Conservation (phyloP, 495 filamentous ascomycete species). For the Penicillium roqueforti region DNA sequence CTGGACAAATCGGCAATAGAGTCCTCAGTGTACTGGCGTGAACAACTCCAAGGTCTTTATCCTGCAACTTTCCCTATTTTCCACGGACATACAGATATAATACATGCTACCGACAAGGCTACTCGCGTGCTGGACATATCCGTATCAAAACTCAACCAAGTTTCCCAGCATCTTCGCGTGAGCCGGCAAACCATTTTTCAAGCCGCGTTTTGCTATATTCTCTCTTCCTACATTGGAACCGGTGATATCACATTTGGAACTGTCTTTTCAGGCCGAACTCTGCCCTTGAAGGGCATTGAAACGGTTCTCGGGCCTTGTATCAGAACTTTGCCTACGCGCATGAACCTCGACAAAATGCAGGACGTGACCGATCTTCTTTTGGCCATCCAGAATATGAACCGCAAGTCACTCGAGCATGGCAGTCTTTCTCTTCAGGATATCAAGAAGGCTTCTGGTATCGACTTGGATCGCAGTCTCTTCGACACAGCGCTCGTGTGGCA, state of each 20-base stretch:
- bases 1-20: constrained; percentile 35
- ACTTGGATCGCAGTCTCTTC: constrained; percentile 51
- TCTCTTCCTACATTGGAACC: constrained; percentile 54
- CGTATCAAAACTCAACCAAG: constrained; percentile 25
- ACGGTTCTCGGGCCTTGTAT: constrained; percentile 70
- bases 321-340: constrained; percentile 61
- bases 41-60: constrained; percentile 43
- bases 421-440: constrained; percentile 62
- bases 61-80: constrained; percentile 31
- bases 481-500: constrained; percentile 77
- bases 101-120: constrained; percentile 21
- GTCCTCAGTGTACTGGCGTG: constrained; percentile 63
- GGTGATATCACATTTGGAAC: constrained; percentile 66
- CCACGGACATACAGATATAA: constrained; percentile 12
- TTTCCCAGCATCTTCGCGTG: constrained; percentile 27
- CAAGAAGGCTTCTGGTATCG: constrained; percentile 50
- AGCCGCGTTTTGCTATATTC: constrained; percentile 59
- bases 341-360: constrained; percentile 41
- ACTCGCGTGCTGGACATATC: constrained; percentile 30
- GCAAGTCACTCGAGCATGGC: constrained; percentile 55
- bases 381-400: constrained; percentile 56
- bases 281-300: constrained; percentile 62
- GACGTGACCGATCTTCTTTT: constrained; percentile 55
- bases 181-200: constrained; percentile 62
- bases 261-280: constrained; percentile 69